Conservation (phyloP, 2,329 filamentous ascomycete genomes). For the Fusarium bulbicola region DNA sequence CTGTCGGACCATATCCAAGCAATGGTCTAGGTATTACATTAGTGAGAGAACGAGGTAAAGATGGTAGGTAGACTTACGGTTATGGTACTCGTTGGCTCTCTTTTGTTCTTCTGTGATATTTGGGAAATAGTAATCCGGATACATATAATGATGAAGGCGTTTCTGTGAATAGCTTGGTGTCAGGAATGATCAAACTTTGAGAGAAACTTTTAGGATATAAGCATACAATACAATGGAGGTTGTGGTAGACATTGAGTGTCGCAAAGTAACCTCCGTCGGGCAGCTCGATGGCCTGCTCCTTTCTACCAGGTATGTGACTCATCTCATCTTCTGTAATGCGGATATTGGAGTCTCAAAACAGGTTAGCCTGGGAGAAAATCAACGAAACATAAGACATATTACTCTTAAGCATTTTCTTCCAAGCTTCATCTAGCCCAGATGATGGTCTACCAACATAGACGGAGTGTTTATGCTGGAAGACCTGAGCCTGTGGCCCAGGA, state of each 20-base stretch:
- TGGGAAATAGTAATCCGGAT: neutral
- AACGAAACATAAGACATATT: neutral
- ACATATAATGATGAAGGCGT: neutral
- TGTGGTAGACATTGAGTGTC: neutral
- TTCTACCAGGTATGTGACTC: neutral
- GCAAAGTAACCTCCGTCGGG: neutral
- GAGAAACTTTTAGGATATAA: no score
- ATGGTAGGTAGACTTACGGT: neutral
- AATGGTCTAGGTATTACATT: neutral
- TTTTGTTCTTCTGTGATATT: neutral
- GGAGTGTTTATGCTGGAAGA: neutral
- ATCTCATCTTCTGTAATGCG: neutral
- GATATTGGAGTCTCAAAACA: neutral
- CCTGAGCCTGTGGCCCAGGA: neutral
- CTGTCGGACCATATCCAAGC: neutral
- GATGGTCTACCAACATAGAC: neutral
- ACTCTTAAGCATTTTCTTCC: neutral
- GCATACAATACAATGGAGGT: neutral
- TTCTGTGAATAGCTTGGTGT: neutral
- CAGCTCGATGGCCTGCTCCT: neutral
- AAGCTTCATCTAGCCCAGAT: neutral
- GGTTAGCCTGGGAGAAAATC: neutral
- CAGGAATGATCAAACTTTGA: neutral
- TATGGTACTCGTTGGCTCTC: neutral
- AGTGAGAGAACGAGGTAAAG: neutral